Conservation (phyloP, 2,329 filamentous ascomycete species). For the Claviceps arundinis region DNA sequence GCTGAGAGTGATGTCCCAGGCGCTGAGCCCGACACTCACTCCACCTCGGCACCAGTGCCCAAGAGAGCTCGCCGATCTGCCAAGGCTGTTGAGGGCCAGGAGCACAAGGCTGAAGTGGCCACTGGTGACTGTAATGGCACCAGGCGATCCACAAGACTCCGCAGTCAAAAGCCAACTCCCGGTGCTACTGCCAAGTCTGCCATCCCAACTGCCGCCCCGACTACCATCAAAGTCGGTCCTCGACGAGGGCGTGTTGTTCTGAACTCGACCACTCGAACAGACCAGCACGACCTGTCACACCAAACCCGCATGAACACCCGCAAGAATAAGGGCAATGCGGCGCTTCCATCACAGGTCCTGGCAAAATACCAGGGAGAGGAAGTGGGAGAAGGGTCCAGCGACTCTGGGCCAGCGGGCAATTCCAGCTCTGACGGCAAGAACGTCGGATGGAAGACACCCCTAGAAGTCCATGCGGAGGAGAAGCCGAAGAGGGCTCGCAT, state of each 20-base stretch:
- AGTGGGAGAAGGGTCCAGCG: neutral
- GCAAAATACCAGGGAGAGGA: conserved; percentile 17
- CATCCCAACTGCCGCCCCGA: conserved; percentile 23
- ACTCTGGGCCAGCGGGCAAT: neutral
- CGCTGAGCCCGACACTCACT: conserved; percentile 11
- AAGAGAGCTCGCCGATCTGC: conserved; percentile 13
- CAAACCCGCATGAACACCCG: conserved; percentile 23
- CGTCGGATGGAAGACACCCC: conserved; percentile 22
- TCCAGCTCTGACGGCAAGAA: conserved; percentile 14
- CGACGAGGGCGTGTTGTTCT: conserved; percentile 13
- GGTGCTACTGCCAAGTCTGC: conserved; percentile 16
- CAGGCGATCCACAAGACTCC: conserved; percentile 22
- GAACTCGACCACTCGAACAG: conserved; percentile 10
- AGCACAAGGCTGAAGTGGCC: conserved; percentile 9
- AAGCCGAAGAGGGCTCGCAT: conserved; percentile 15
- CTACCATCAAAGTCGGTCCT: conserved; percentile 19
- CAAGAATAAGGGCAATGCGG: conserved; percentile 22
- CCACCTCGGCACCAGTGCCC: conserved; percentile 9
- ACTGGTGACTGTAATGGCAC: conserved; percentile 7
- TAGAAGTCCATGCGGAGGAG: conserved; percentile 16
- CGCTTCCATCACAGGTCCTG: conserved; percentile 21
- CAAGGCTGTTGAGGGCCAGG: neutral
- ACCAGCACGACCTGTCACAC: conserved; percentile 20
- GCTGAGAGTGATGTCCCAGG: conserved; percentile 5
- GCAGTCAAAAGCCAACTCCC: conserved; percentile 9